Base-by-base conservation (phyloP, 176 grass and related monocot species). In the Pharus latifolius region DNA sequence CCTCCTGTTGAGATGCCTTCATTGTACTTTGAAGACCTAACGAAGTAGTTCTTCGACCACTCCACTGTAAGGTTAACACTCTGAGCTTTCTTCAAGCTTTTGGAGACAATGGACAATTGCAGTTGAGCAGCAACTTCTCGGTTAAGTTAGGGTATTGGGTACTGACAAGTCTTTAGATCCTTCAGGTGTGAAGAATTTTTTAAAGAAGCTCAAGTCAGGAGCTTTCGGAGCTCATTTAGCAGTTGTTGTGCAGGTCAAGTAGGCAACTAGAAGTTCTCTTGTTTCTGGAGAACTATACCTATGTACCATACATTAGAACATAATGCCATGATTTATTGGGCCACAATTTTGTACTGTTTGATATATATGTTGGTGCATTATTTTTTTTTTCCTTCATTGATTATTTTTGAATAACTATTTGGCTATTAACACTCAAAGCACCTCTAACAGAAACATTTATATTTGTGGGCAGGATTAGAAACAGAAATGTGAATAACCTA, bases 1-100 rank as follows among this genome's bases (percentile, higher is more conserved):
- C 34, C 93, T 32, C 80, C 70, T 30, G 71, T 70, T 10, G 74
- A 67, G 51, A 91, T 98, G 44, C 87, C 95, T 63, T 6, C 52
- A 22, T 82, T 30, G 11, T 92, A 88, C 52, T 70, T 91, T 14
- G 60, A 70, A 75, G 68, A 88, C 49, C 5, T 63, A 37, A 20
- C 8, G 42, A 65, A 86, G 42, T 81, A 86, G 71, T 56, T 79
- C 47, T 77, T 63, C 70, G 50, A 44, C 30, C 41, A 32, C 57
- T 34, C 42, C 57, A 33, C 7, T 75, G 76, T 75, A 69, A 75
- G 59, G 63, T 31, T 69, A 75, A 76, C 58, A 76, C 14, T 80
- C 23, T 17, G 63, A 80, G 65, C 77, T 81, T 43, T 51, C 14
- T 63, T 69, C 0, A 56, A 86, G 65, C 77, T 81, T 71, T 46